phyloP scores from a whole-genome alignment of 371 early-diverging fungal genomes.

The Nematocida parisii region DNA sequence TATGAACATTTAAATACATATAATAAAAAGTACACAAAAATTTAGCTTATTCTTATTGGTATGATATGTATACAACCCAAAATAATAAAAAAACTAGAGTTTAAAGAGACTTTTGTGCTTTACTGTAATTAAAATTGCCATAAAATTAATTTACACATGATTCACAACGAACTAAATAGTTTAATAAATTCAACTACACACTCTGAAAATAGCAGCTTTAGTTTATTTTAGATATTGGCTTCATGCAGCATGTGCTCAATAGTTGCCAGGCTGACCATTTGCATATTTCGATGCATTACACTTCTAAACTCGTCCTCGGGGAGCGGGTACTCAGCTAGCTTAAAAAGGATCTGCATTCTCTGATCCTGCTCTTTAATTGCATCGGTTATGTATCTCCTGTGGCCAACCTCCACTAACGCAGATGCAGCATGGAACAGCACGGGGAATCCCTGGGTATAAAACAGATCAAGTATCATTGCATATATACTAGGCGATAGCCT shows the following conservation, averaged over 20 bases:
- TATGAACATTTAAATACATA: too few relatives aligned
- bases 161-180: too few relatives aligned
- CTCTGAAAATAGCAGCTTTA: too few relatives aligned
- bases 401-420: conserved; percentile 63
- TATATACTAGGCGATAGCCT: conserved; percentile 64
- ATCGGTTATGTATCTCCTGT: conserved; percentile 22
- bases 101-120: too few relatives aligned
- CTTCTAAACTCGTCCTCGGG: conserved; percentile 30
- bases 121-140: too few relatives aligned
- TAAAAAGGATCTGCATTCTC: conserved; percentile 55
- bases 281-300: conserved; percentile 31
- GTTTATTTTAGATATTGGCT: not conserved
- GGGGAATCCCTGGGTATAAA: conserved; percentile 67
- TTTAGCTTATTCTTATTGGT: too few relatives aligned
- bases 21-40: too few relatives aligned
- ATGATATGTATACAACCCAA: too few relatives aligned
- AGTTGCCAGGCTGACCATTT: conserved; percentile 24
- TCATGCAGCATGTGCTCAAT: conserved; percentile 46
- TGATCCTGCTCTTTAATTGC: conserved; percentile 32
- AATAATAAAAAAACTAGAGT: too few relatives aligned
- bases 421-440: conserved; percentile 65
- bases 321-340: conserved; percentile 53
- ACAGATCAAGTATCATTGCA: conserved; percentile 67
- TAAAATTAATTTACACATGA: too few relatives aligned
- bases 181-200: too few relatives aligned